phyloP scores from a whole-genome alignment of 2,329 filamentous ascomycete genomes.

The Whalleya microplaca region DNA sequence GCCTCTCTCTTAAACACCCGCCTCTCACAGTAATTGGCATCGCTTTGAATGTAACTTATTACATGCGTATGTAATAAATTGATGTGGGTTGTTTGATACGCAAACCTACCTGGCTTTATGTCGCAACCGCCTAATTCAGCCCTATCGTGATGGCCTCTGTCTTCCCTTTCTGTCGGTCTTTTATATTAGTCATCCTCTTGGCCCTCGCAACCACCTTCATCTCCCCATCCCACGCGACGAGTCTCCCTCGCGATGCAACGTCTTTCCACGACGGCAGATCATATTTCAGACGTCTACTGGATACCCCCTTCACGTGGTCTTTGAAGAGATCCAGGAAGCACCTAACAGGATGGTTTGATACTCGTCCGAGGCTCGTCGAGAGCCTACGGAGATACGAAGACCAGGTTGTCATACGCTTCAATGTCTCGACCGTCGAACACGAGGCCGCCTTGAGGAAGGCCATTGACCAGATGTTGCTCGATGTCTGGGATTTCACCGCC shows the following conservation, averaged over 20 bases:
- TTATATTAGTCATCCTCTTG: conserved; percentile 5
- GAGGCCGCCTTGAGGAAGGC: conserved; percentile 35
- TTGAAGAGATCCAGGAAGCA: conserved; percentile 25
- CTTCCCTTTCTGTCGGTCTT: conserved; percentile 6
- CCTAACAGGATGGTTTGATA: conserved; percentile 31
- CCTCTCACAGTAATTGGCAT: no score
- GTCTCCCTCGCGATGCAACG: conserved; percentile 10
- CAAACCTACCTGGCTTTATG: no score
- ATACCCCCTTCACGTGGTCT: conserved; percentile 25
- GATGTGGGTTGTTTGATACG: no score
- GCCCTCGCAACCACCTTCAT: conserved; percentile 9
- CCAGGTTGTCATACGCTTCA: conserved; percentile 90
- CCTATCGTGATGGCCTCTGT: conserved; percentile 12
- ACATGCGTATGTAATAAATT: no score
- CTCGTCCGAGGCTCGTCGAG: conserved; percentile 36
- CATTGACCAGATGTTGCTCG: conserved; percentile 68
- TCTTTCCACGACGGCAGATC: conserved; percentile 22
- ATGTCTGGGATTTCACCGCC: conserved; percentile 85
- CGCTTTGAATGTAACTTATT: no score
- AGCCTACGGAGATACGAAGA: conserved; percentile 64
- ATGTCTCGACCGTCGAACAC: conserved; percentile 57
- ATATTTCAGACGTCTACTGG: conserved; percentile 32
- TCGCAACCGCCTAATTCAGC: no score
- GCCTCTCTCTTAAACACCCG: no score
- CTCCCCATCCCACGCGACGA: conserved; percentile 12